phyloP scores from a whole-genome alignment of 441 rosid genomes.

The Gossypium trilobum region DNA sequence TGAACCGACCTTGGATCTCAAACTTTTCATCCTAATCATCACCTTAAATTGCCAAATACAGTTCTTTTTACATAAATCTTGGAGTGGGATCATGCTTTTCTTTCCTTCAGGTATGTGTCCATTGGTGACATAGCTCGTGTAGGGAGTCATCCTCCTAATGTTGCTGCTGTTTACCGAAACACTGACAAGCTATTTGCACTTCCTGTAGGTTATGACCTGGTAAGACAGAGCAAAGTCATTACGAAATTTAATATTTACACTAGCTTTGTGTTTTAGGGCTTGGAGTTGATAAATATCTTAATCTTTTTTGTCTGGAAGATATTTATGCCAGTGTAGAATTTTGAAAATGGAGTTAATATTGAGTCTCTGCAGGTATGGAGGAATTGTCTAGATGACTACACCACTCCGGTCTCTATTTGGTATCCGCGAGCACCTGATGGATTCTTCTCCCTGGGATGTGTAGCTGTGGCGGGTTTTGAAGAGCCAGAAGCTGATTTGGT shows the following conservation, averaged over 20 bases:
- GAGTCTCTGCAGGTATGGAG: conserved; percentile 68
- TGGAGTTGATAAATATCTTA: not conserved
- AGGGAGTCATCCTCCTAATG: conserved; percentile 81
- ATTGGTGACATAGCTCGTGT: conserved; percentile 82
- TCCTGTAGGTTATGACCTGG: conserved; percentile 90
- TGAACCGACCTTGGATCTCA: not conserved
- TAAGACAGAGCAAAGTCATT: conserved; percentile 26
- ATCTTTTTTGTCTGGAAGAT: not conserved
- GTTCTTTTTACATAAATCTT: not conserved
- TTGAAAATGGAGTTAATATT: not conserved
- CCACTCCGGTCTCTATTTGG: conserved; percentile 70
- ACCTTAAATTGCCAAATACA: not conserved
- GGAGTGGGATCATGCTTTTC: not conserved
- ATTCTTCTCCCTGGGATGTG: conserved; percentile 61
- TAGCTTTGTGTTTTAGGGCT: not conserved
- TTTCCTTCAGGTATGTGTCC: conserved; percentile 54
- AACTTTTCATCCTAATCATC: not conserved
- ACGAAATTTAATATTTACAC: not conserved
- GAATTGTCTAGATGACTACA: conserved; percentile 76
- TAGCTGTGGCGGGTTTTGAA: conserved; percentile 49
- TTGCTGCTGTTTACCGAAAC: conserved; percentile 74
- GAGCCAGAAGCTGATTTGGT: conserved; percentile 63
- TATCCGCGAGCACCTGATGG: conserved; percentile 91
- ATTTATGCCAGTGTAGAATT: not conserved
- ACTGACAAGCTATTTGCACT: conserved; percentile 41